Evolutionary conservation across 2,329 filamentous ascomycete species (phyloP), one percentile per base, ranked within the genome.

Genomic region (Neospermospora avenae): DNA sequence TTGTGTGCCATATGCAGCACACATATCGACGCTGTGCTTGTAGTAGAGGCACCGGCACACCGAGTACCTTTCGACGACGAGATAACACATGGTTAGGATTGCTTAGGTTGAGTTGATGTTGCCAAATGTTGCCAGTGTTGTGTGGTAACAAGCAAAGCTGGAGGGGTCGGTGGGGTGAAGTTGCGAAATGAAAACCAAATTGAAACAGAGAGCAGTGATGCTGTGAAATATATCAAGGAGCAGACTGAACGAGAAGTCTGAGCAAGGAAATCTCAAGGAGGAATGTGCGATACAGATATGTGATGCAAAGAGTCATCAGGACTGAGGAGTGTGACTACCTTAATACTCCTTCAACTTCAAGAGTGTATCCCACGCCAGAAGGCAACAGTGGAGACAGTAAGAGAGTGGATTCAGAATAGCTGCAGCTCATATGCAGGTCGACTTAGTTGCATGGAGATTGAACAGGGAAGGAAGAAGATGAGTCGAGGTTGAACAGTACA

Each of bases 21-120:
- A 90, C 65, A 85, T 86, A 67, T 90, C 87, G 66, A 90, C 78
- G 42, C 82, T 80, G 71, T 90, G 87, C 66, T 81, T 78, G 76
- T 88, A 83, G 75, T 90, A 89, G 62, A 88, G 75, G 70, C 87
- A 90, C 67, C 83, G 80, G 77, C 87, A 90, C 59, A 86, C 86
- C 16, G 86, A 82, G 74, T 86, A 90, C 65, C 84, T 80, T 72
- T 90, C 87, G 69, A 88, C 78, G 64, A 90, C 78, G 74, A 87
- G 84, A 71, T 87, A 87, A 72, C 87, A 90, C 87, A 90, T 90
- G 61, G 55, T 77, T 69, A 67, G 31, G 58, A 42, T 18, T 66
- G 42, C 44, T 64, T 58, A 52, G 31, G 42, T 44, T 37, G 49
- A 53, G 45, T 59, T 31, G 49, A 52, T n/a, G 56, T 61, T 52